A percentile compares a stretch with the other conserved stretches of the same genome.
Conservation (phyloP, 2,329 filamentous ascomycete genomes). For the Coniosporium tulheliwenetii region DNA sequence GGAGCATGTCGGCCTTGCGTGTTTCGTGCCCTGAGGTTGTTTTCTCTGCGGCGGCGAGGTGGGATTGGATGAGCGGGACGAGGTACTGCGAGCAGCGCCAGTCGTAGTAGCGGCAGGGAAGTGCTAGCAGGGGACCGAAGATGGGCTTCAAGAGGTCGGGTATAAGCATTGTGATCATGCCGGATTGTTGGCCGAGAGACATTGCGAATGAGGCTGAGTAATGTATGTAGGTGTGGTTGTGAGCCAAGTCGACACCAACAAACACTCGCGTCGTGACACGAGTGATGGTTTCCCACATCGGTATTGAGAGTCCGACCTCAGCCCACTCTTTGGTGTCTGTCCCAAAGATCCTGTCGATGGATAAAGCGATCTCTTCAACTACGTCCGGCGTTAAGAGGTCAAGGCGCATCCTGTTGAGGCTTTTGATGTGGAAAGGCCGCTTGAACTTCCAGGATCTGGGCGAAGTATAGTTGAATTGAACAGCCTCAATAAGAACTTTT, state of each 20-base stretch:
- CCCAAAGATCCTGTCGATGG: constrained; percentile 20
- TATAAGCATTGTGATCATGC: constrained; percentile 23
- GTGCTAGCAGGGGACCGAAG: constrained; percentile 27
- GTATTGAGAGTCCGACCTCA: constrained; percentile 18
- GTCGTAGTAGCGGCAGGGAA: constrained; percentile 34
- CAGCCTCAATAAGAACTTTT: constrained; percentile 20
- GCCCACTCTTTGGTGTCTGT: constrained; percentile 20
- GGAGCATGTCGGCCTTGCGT: constrained; percentile 42
- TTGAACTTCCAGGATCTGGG: constrained; percentile 22
- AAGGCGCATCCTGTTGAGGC: constrained; percentile 20
- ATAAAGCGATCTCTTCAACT: constrained; percentile 19
- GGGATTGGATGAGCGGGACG: constrained; percentile 32
- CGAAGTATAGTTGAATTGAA: constrained; percentile 22
- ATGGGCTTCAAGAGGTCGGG: constrained; percentile 35
- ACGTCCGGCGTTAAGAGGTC: constrained; percentile 20
- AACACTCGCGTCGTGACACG: constrained; percentile 27
- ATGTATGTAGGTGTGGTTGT: constrained; percentile 30
- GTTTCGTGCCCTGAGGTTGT: constrained; percentile 28
- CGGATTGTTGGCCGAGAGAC: constrained; percentile 19
- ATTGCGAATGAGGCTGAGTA: constrained; percentile 34
- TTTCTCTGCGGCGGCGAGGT: constrained; percentile 30
- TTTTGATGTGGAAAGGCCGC: constrained; percentile 24
- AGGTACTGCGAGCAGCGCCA: constrained; percentile 25
- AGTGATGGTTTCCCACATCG: constrained; percentile 22
- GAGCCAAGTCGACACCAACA: constrained; percentile 27